phyloP scores from a whole-genome alignment of 2,329 filamentous ascomycete species.

The Alternaria triticina region DNA sequence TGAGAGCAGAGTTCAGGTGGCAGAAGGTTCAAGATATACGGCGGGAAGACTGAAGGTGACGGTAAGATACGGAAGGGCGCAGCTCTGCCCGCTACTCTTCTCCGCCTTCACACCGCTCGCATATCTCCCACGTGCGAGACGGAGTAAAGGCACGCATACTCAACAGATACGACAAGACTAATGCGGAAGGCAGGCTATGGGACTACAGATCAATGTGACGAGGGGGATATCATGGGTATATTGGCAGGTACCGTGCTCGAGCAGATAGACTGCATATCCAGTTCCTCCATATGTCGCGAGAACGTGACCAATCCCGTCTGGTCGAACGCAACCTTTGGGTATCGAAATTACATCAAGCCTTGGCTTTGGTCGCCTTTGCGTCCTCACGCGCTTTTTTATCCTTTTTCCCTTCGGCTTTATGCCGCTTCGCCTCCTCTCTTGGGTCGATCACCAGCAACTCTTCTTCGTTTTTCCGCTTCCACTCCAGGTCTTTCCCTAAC shows the following conservation, averaged over 20 bases:
- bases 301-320: not conserved
- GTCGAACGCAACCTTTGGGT: not conserved
- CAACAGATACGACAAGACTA: not conserved
- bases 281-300: not conserved
- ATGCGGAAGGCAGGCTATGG: not conserved
- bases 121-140: not conserved
- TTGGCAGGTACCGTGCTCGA: not conserved
- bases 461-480: slow-evolving; percentile 89
- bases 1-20: not conserved
- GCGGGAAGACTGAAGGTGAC: not conserved
- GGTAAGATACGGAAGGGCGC: not conserved
- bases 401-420: slow-evolving; percentile 65
- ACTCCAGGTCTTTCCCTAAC: slow-evolving; percentile 86
- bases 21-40: not conserved
- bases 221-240: not conserved
- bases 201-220: not conserved
- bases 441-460: slow-evolving; percentile 94
- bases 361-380: slow-evolving; percentile 26
- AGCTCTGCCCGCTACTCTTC: not conserved
- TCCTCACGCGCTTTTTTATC: slow-evolving; percentile 39
- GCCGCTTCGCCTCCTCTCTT: slow-evolving; percentile 76
- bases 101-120: not conserved
- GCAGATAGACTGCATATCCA: not conserved
- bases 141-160: not conserved
- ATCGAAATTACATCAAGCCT: slow-evolving; percentile 6